These are phyloP conservation scores for Chaetomium tenue DNA, from an alignment of 495 filamentous ascomycete genomes.

Conservation along the genomic window DNA sequence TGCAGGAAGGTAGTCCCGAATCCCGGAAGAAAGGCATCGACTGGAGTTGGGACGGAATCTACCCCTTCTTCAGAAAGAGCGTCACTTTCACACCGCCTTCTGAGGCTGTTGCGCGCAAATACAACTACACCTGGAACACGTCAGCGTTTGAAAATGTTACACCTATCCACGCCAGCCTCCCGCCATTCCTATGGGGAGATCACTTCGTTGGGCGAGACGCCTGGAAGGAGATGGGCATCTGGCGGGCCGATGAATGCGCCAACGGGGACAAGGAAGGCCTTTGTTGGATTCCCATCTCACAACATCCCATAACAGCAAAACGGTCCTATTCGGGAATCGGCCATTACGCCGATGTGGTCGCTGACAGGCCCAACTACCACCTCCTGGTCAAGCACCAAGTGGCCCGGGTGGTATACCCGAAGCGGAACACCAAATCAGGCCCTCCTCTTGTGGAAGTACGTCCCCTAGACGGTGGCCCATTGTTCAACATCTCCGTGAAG, in stretches of 20 bases:
- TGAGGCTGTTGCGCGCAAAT: conserved; percentile 8
- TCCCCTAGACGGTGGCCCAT: conserved; percentile 10
- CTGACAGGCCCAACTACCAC: conserved; percentile 36
- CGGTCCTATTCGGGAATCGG: conserved; percentile 41
- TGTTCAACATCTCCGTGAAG: conserved; percentile 20
- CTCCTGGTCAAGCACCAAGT: conserved; percentile 35
- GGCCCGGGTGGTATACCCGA: conserved; percentile 22
- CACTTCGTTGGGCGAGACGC: conserved; percentile 18
- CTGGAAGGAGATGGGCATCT: conserved; percentile 28
- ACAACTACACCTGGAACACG: conserved; percentile 26
- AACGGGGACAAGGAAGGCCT: conserved; percentile 29
- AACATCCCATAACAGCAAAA: conserved; percentile 35
- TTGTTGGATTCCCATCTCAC: conserved; percentile 30
- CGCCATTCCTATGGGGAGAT: conserved; percentile 28
- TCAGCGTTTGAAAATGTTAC: conserved; percentile 21
- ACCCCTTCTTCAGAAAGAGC: conserved; percentile 44
- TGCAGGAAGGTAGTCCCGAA: conserved; percentile 40
- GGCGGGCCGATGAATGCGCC: conserved; percentile 20
- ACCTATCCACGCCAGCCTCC: conserved; percentile 25
- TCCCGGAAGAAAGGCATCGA: not conserved
- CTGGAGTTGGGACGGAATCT: conserved; percentile 41
- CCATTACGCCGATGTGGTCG: conserved; percentile 36
- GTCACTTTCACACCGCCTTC: conserved; percentile 32
- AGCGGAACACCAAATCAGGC: conserved; percentile 7
- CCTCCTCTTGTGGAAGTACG: conserved; percentile 26